A percentile compares a stretch with the other conserved stretches of the same genome.
Evolutionary conservation across 345 rosid genomes (phyloP).

Genomic region (Bruguiera gymnorhiza): DNA sequence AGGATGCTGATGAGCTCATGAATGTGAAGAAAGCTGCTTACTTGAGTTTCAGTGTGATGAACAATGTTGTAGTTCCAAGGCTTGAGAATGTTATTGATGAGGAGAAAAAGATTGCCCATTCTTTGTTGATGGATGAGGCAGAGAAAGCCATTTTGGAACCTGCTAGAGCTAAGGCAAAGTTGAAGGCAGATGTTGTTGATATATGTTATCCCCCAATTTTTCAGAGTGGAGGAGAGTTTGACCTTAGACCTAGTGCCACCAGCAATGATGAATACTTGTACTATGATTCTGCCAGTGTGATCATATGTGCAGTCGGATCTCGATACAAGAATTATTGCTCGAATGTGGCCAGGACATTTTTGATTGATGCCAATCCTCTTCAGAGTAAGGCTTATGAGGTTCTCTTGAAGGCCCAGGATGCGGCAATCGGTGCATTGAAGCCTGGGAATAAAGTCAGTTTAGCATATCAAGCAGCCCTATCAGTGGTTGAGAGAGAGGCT

Average conservation of each 20-base stretch:
- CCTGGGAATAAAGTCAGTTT: constrained; percentile 59
- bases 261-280: constrained; percentile 73
- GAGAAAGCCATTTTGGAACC: constrained; percentile 84
- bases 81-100: constrained; percentile 85
- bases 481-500: constrained; percentile 70
- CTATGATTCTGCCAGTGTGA: constrained; percentile 81
- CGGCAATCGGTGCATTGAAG: constrained; percentile 64
- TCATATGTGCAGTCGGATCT: constrained; percentile 76
- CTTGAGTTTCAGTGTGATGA: constrained; percentile 69
- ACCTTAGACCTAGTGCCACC: constrained; percentile 84
- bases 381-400: constrained; percentile 81
- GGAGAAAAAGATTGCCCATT: constrained; percentile 73
- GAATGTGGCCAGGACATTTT: constrained; percentile 68
- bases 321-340: constrained; percentile 88
- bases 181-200: constrained; percentile 78
- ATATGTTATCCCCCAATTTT: constrained; percentile 93
- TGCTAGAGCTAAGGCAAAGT: constrained; percentile 65
- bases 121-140: constrained; percentile 73
- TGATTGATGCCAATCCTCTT: constrained; percentile 72
- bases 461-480: constrained; percentile 66
- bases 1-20: constrained; percentile 62
- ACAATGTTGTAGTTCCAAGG: constrained; percentile 74
- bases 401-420: constrained; percentile 87
- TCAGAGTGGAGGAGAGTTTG: constrained; percentile 89
- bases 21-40: constrained; percentile 82